Conservation (phyloP, 768 basidiomycete genomes). For the Mycena olivaceomarginata region DNA sequence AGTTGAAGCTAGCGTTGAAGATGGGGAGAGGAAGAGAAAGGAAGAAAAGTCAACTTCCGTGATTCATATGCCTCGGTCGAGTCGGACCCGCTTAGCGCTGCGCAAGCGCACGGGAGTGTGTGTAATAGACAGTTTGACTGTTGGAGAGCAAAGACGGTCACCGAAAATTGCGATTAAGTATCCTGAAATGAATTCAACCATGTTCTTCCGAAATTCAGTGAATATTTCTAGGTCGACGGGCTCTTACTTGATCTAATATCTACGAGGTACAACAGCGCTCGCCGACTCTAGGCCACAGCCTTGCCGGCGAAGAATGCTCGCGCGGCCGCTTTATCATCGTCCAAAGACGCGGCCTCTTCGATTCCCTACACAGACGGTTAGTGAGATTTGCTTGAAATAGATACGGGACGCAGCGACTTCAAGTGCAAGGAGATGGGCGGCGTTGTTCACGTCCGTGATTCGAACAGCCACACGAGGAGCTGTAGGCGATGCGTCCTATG, state of each 20-base stretch:
- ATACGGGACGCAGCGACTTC: conserved; percentile 48
- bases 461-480: conserved; percentile 55
- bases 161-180: too few species aligned
- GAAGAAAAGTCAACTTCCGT: too few species aligned
- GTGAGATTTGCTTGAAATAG: neutral
- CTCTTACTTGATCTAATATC: conserved; percentile 19
- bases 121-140: too few species aligned
- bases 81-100: too few species aligned
- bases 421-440: conserved; percentile 54
- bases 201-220: neutral
- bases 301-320: conserved; percentile 61
- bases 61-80: too few species aligned
- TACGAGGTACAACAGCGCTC: neutral
- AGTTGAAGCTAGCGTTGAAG: too few species aligned
- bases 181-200: neutral
- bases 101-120: too few species aligned
- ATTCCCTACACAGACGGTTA: conserved; percentile 29
- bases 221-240: neutral
- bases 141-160: too few species aligned
- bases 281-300: conserved; percentile 14
- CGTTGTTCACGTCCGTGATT: conserved; percentile 60
- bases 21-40: too few species aligned
- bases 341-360: conserved; percentile 45
- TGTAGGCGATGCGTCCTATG: conserved; percentile 49
- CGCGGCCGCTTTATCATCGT: conserved; percentile 53